phyloP scores from a whole-genome alignment of 495 filamentous ascomycete species.

The Chaetomium fimeti region DNA sequence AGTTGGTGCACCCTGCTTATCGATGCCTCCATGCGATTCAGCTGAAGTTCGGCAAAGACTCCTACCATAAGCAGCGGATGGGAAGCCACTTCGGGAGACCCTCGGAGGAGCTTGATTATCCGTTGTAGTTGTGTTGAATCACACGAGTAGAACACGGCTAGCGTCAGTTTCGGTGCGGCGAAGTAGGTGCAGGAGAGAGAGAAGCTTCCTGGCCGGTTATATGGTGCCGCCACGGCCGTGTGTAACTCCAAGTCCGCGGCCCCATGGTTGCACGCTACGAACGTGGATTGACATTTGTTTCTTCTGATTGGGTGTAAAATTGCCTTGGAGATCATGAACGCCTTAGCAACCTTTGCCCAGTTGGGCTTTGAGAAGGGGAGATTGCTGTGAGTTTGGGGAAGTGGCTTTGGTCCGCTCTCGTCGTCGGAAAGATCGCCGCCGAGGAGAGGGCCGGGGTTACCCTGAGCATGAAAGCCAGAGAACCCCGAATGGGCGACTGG shows the following conservation, averaged over 20 bases:
- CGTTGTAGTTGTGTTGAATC: neutral
- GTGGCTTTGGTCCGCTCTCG: neutral
- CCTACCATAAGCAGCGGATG: constrained; percentile 23
- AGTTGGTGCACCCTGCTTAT: neutral
- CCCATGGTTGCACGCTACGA: neutral
- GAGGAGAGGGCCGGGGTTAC: too few species aligned
- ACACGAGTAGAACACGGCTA: constrained; percentile 18
- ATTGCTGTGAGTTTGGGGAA: neutral
- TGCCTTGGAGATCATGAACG: neutral
- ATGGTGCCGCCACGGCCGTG: neutral
- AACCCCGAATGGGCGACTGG: too few species aligned
- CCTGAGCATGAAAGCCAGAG: too few species aligned
- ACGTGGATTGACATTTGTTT: neutral
- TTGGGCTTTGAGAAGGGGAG: neutral
- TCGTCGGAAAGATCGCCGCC: neutral
- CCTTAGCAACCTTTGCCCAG: neutral
- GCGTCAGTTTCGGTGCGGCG: constrained; percentile 16
- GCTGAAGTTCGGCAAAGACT: constrained; percentile 25
- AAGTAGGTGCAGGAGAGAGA: neutral
- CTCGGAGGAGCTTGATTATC: neutral
- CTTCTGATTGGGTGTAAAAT: neutral
- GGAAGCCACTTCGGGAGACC: constrained; percentile 16
- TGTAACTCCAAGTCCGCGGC: neutral
- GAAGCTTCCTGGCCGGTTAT: neutral
- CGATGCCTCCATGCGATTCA: constrained; percentile 6